Evolutionary conservation across 305 asterid genomes (phyloP).

Genomic region (Withania somnifera): DNA sequence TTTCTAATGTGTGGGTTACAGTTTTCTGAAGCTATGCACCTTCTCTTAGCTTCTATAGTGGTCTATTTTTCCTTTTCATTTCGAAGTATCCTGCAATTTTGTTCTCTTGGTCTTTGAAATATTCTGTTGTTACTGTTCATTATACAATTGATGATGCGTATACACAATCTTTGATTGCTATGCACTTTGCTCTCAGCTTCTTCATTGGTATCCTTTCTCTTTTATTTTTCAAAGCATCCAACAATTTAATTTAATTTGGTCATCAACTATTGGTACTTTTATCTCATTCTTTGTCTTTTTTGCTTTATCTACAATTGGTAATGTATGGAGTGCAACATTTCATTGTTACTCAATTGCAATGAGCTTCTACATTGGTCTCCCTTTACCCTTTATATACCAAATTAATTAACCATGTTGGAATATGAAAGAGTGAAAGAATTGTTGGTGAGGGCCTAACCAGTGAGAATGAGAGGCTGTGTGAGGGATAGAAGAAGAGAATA

Average conservation of each 20-base stretch:
- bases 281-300: background rate
- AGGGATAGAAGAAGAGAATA: background rate
- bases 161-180: background rate
- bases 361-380: background rate
- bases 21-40: background rate
- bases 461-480: background rate
- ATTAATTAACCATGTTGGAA: background rate
- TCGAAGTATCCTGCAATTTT: background rate
- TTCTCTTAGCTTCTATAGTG: background rate
- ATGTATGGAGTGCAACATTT: background rate
- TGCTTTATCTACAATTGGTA: background rate
- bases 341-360: background rate
- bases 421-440: background rate
- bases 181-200: background rate
- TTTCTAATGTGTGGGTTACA: too few species aligned
- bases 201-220: background rate
- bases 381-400: background rate
- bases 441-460: background rate
- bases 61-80: background rate
- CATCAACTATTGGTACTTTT: background rate
- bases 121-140: background rate
- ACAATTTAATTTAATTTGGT: background rate
- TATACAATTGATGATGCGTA: background rate
- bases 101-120: background rate
- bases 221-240: background rate